Conservation (phyloP, 495 filamentous ascomycete species). For the Aspergillus wentii region DNA sequence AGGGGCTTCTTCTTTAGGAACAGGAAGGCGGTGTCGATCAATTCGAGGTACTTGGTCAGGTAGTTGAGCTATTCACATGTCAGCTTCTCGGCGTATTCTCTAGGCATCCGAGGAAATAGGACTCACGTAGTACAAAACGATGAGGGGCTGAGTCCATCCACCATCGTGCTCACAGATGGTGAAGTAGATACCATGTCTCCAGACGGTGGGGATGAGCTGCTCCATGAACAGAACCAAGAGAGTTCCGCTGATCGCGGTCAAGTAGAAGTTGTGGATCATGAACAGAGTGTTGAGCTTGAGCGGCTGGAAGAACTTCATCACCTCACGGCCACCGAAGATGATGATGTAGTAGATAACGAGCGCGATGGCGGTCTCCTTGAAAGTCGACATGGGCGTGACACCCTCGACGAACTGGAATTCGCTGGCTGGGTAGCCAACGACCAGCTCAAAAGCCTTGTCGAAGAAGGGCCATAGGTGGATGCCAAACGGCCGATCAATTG, state of each 20-base stretch:
- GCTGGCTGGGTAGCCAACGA: slow-evolving; percentile 61
- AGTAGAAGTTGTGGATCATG: slow-evolving; percentile 65
- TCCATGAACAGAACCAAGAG: slow-evolving; percentile 61
- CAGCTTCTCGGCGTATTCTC: slow-evolving; percentile 5
- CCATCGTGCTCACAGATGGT: slow-evolving; percentile 60
- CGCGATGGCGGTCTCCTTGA: slow-evolving; percentile 50
- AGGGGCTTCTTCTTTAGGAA: slow-evolving; percentile 74
- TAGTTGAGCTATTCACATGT: slow-evolving; percentile 55
- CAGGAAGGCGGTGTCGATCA: slow-evolving; percentile 66
- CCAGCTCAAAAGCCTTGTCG: slow-evolving; percentile 69
- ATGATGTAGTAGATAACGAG: slow-evolving; percentile 61
- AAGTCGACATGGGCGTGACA: slow-evolving; percentile 56
- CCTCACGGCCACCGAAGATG: slow-evolving; percentile 61
- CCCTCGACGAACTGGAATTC: slow-evolving; percentile 57
- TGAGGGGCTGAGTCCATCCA: slow-evolving; percentile 62
- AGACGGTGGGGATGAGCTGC: slow-evolving; percentile 58
- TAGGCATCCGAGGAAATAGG: not conserved
- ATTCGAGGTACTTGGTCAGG: slow-evolving; percentile 67
- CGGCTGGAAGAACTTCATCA: slow-evolving; percentile 57
- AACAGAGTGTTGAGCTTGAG: slow-evolving; percentile 61
- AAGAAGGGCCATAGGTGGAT: slow-evolving; percentile 93
- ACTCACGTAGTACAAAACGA: slow-evolving; percentile 65
- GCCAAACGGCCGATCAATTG: slow-evolving; percentile 88
- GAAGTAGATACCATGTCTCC: slow-evolving; percentile 56
- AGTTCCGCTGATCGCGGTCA: slow-evolving; percentile 57